Evolutionary conservation across 2,329 filamentous ascomycete species (phyloP).

Genomic region (Calonectria ilicicola): DNA sequence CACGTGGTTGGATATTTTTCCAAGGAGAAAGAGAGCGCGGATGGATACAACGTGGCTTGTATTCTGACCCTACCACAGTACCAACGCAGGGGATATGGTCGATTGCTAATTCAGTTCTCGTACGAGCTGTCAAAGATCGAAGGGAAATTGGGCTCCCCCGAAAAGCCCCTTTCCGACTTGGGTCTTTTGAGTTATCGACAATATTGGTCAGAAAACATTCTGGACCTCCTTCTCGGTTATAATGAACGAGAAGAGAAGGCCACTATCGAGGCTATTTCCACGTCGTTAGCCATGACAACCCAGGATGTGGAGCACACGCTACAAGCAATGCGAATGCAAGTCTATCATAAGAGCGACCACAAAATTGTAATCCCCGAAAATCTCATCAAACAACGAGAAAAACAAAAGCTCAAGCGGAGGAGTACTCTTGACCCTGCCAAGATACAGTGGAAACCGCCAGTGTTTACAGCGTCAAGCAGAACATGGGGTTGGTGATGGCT

Average conservation of each 20-base stretch:
- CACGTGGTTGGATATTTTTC: constrained; percentile 99
- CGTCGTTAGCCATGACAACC: constrained; percentile 91
- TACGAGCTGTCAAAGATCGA: constrained; percentile 98
- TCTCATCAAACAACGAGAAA: constrained; percentile 82
- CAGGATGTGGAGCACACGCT: constrained; percentile 96
- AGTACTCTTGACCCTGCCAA: constrained; percentile 80
- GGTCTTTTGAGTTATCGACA: constrained; percentile 94
- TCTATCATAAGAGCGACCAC: constrained; percentile 96
- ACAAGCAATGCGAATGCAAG: constrained; percentile 93
- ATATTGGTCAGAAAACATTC: constrained; percentile 96
- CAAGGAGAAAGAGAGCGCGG: constrained; percentile 97
- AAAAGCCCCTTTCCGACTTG: constrained; percentile 95
- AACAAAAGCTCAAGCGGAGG: constrained; percentile 82
- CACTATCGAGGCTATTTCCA: constrained; percentile 87
- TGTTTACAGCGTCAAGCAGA: constrained; percentile 88
- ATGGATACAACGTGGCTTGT: constrained; percentile 98
- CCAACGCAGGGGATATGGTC: constrained; percentile 93
- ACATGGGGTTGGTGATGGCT: constrained; percentile 92
- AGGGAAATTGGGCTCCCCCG: constrained; percentile 92
- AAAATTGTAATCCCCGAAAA: constrained; percentile 93
- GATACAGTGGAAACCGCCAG: constrained; percentile 95
- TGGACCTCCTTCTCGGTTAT: constrained; percentile 84
- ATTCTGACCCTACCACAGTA: constrained; percentile 97
- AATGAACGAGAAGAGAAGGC: constrained; percentile 77
- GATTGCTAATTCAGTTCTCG: constrained; percentile 94